Evolutionary conservation across 1,284 basidiomycete genomes (phyloP).

Genomic region (Pseudozyma sp.): DNA sequence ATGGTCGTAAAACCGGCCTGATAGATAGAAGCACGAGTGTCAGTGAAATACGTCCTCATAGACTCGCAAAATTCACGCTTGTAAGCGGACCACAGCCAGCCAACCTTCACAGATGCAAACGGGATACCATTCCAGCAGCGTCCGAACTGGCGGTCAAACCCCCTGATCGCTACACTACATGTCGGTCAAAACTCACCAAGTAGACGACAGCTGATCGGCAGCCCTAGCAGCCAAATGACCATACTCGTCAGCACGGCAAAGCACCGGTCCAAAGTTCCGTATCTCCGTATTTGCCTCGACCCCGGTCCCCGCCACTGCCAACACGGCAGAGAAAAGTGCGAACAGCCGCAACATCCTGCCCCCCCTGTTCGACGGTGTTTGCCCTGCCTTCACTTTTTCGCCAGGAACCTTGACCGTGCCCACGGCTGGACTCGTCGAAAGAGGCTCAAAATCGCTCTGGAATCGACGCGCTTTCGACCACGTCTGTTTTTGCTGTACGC

Average conservation of each 20-base stretch:
- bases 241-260: constrained; percentile 52
- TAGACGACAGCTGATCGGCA: constrained; percentile 41
- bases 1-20: constrained; percentile 30
- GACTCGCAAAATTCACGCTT: too few relatives aligned
- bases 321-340: constrained; percentile 27
- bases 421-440: not conserved
- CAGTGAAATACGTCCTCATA: not conserved
- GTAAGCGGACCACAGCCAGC: not conserved
- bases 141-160: not conserved
- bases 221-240: constrained; percentile 53
- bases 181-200: constrained; percentile 35
- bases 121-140: constrained; percentile 1
- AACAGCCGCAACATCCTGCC: constrained; percentile 43
- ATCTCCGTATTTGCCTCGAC: constrained; percentile 53
- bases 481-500: not conserved
- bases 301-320: constrained; percentile 15
- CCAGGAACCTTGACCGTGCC: not conserved
- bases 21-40: not conserved
- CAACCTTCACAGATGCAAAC: not conserved
- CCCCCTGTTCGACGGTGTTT: not conserved
- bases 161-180: not conserved
- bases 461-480: constrained; percentile 20
- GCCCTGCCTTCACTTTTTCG: not conserved
- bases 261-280: constrained; percentile 47
- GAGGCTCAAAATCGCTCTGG: constrained; percentile 37